Evolutionary conservation across 306 rosid genomes (phyloP), one percentile per base, ranked within the genome.

Genomic region (Cicer cuneatum): DNA sequence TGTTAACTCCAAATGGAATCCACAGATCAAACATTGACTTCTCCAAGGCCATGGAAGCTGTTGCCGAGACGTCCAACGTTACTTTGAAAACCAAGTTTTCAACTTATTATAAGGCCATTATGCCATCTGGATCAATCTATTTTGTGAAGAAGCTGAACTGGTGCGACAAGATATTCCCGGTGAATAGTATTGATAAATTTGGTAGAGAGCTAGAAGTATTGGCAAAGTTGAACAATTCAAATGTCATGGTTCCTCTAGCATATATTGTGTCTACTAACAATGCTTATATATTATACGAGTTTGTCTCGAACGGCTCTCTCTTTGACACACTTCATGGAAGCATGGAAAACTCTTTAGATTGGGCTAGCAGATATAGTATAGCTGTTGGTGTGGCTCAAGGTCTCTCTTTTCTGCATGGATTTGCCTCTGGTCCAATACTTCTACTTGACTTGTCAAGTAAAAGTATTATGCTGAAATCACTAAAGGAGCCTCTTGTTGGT

Each of bases 321-420:
- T 86, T 77, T 47, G 89, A 94, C 33, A 85, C 78, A 71, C 95
- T 94, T 78, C 97, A 87, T 70, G 87, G 88, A 60, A 84, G 85
- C 86, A 58, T 71, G 73, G 74, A 39, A 19, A 77, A 35, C 72
- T 62, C 83, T 43, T 49, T 94, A 63, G 99, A 94, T 66, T 94
- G 99, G 99, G 88, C 87, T 53, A 88, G 96, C 74, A 81, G 99
- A 80, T 90, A 90, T 59, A 88, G 97, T 76, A 82, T 87, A 77
- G 99, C 99, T 1, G 84, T 94, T 62, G 99, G 99, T 29, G 89
- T 84, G 69, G 97, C 97, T 80, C 97, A 91, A 69, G 99, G 99
- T 56, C 84, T 94, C 12, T 80, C 97, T 53, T 94, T 92, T 74
- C 99, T 94, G 56, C 97, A 94, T 33, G 99, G 89, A 66, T 61